Conservation (phyloP, 495 filamentous ascomycete species). For the Delitschia confertaspora region DNA sequence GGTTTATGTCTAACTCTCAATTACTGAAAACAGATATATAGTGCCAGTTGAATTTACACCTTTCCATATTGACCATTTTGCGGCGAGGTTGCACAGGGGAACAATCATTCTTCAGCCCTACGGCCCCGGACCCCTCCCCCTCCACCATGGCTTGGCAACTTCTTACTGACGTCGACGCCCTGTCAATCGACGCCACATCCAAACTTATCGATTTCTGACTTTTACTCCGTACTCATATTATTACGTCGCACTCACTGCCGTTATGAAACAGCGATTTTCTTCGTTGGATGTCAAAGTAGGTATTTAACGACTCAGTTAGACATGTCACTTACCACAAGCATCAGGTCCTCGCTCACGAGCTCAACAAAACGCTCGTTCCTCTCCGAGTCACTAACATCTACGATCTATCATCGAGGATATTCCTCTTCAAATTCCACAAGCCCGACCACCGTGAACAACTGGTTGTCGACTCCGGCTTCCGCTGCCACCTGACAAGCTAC, state of each 20-base stretch:
- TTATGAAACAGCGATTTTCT: constrained; percentile 97
- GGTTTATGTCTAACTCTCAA: too few relatives aligned
- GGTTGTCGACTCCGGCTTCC: constrained; percentile 89
- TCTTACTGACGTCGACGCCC: too few relatives aligned
- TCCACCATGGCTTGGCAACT: too few relatives aligned
- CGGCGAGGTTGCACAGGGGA: too few relatives aligned
- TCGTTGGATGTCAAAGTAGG: constrained; percentile 79
- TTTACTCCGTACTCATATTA: too few relatives aligned
- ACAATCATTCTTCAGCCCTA: too few relatives aligned
- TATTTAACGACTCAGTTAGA: not conserved
- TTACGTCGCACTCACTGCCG: constrained; percentile 30
- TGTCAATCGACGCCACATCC: too few relatives aligned
- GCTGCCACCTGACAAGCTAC: constrained; percentile 87
- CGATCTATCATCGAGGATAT: constrained; percentile 87
- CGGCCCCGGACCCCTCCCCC: too few relatives aligned
- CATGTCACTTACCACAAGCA: constrained; percentile 19
- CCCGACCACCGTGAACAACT: constrained; percentile 79
- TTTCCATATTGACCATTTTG: too few relatives aligned
- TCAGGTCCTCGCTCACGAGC: constrained; percentile 88
- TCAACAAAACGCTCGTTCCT: constrained; percentile 61
- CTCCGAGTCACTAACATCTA: constrained; percentile 89
- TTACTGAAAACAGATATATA: too few relatives aligned
- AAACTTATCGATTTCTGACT: too few relatives aligned
- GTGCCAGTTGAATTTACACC: too few relatives aligned
- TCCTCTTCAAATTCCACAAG: constrained; percentile 86